Evolutionary conservation across 179 eudicot genomes (phyloP).

Genomic region (Beta corolliflora): DNA sequence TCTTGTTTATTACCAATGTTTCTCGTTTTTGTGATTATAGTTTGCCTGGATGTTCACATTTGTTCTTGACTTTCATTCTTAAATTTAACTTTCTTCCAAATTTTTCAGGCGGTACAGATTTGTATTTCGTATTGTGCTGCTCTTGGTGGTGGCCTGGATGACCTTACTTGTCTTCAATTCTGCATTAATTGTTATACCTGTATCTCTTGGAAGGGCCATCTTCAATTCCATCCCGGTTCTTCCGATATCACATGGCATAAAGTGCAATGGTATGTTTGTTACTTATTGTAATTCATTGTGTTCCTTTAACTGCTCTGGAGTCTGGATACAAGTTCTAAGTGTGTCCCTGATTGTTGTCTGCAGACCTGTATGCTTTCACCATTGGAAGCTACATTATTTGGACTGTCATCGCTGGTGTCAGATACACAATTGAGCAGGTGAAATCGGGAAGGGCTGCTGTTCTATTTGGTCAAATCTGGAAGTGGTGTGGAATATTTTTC

Average conservation of each 20-base stretch:
- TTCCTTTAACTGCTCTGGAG: not conserved
- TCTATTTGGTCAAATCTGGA: slow-evolving; percentile 73
- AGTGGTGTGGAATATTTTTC: slow-evolving; percentile 83
- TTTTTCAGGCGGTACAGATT: slow-evolving; percentile 64
- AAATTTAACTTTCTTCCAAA: slow-evolving; percentile 2
- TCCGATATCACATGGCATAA: slow-evolving; percentile 92
- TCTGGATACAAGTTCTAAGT: not conserved
- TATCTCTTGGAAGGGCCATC: slow-evolving; percentile 79
- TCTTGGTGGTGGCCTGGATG: slow-evolving; percentile 96
- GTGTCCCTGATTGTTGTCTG: slow-evolving; percentile 2
- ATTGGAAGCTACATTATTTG: slow-evolving; percentile 96
- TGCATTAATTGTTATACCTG: slow-evolving; percentile 69
- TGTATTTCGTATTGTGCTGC: slow-evolving; percentile 81
- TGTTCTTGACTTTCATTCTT: slow-evolving; percentile 9
- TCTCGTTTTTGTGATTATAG: not conserved
- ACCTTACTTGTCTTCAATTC: slow-evolving; percentile 89
- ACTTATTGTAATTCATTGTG: slow-evolving; percentile 12
- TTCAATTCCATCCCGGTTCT: slow-evolving; percentile 82
- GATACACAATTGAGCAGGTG: slow-evolving; percentile 77
- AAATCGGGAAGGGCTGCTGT: slow-evolving; percentile 67
- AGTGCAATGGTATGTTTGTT: slow-evolving; percentile 77
- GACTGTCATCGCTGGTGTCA: slow-evolving; percentile 84
- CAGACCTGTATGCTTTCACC: slow-evolving; percentile 90
- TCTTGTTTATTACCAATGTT: not conserved
- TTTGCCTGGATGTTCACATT: not conserved